phyloP scores from a whole-genome alignment of 257 asterid species.

The Solanum corneliomulleri region DNA sequence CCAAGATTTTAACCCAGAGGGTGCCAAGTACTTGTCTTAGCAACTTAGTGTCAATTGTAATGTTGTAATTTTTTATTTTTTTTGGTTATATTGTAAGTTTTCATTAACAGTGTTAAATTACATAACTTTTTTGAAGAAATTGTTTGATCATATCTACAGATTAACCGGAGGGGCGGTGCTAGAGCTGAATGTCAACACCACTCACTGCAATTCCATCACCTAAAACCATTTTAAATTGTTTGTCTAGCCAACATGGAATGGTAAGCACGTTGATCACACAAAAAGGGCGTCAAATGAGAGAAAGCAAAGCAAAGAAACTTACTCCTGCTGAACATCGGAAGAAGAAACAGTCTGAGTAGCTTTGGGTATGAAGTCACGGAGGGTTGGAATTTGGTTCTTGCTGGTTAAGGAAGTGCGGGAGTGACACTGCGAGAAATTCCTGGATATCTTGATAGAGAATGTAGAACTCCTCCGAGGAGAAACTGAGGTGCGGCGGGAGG shows the following conservation, averaged over 20 bases:
- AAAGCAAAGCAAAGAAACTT: slow-evolving; percentile 11
- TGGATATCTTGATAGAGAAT: slow-evolving; percentile 22
- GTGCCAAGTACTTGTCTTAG: background rate
- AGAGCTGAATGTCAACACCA: background rate
- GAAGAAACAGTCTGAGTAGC: slow-evolving; percentile 24
- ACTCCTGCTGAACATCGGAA: slow-evolving; percentile 45
- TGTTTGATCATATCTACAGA: background rate
- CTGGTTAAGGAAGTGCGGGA: slow-evolving; percentile 16
- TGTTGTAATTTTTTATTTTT: too few relatives aligned
- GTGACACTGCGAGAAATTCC: slow-evolving; percentile 30
- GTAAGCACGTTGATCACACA: background rate
- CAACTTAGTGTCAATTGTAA: background rate
- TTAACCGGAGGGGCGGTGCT: background rate
- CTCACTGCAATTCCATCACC: background rate
- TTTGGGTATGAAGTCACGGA: slow-evolving; percentile 57
- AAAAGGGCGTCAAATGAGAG: background rate
- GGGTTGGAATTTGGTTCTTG: slow-evolving; percentile 27
- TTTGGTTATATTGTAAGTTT: too few relatives aligned
- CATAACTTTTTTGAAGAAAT: background rate
- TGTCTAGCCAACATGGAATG: background rate
- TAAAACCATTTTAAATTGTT: background rate
- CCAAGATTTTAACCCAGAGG: background rate
- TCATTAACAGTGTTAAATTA: too few relatives aligned
- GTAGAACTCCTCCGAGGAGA: slow-evolving; percentile 12
- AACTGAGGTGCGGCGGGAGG: slow-evolving; percentile 3